A percentile compares a stretch with the other conserved stretches of the same genome.
Evolutionary conservation across 2,329 filamentous ascomycete genomes (phyloP).

Genomic region (Fusarium euwallaceae): DNA sequence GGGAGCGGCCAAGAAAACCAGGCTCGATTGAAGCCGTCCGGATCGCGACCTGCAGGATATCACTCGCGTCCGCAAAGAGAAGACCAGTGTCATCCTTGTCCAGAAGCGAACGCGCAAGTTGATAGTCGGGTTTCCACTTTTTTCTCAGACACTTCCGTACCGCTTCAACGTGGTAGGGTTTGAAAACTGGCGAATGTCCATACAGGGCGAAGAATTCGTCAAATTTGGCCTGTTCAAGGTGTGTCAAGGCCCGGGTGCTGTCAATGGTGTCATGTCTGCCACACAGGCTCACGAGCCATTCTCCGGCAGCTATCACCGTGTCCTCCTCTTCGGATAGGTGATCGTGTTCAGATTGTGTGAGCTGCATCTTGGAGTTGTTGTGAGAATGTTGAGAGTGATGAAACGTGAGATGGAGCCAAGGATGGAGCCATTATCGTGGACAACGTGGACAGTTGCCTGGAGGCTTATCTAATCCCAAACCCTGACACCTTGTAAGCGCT

Average conservation of each 20-base stretch:
- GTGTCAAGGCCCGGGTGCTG: constrained; percentile 1
- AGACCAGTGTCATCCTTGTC: neutral
- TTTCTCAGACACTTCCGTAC: neutral
- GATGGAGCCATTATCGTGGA: neutral
- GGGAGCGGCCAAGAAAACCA: neutral
- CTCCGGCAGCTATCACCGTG: neutral
- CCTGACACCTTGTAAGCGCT: neutral
- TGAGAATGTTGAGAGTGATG: neutral
- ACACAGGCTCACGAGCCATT: constrained; percentile 21
- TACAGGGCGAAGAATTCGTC: constrained; percentile 20
- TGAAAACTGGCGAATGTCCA: neutral
- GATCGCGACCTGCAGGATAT: constrained; percentile 16
- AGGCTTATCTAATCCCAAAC: neutral
- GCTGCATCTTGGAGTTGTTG: neutral
- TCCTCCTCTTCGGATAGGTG: neutral
- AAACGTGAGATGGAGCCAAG: neutral
- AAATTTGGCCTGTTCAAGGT: constrained; percentile 14
- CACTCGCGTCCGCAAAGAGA: neutral
- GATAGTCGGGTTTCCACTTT: neutral
- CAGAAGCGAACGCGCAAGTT: neutral
- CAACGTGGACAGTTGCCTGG: neutral
- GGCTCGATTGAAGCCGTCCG: neutral
- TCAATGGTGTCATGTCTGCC: neutral
- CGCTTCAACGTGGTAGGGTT: constrained; percentile 2
- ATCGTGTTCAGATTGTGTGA: neutral